Evolutionary conservation across 805 yeast species (phyloP), one percentile per base, ranked within the genome.

Genomic region (Suhomyces faveliae): DNA sequence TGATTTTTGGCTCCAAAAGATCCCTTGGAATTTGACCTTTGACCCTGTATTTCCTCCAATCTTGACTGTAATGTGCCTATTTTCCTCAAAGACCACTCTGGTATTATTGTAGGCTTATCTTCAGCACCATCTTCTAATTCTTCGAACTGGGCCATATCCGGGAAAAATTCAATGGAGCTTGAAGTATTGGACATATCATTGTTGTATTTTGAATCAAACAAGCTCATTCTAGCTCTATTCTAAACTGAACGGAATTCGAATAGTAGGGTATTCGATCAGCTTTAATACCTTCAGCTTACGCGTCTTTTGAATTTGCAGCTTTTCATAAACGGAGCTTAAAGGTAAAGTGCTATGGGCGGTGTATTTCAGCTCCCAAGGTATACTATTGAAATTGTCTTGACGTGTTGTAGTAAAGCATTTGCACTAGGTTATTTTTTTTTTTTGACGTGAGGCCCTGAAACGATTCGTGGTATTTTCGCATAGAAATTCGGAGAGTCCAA

Each of bases 51-150:
- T 5, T 49, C 51, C 48, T 80, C 84, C 4, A 80, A 62, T 49
- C 73, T 70, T 1, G 77, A 64, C 61, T 74, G 80, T 13, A 81
- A 60, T 0, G 76, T 62, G 3, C 83, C 84, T 20, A 80, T 74
- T 48, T 69, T 68, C 19, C 53, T 55, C 10, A 71, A 62, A 0
- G 81, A 74, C 85, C 85, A 80, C 1, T 65, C 64, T 17, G 74
- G 63, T 0, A 74, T 71, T 12, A 20, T 11, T 6, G 13, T 11
- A 13, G 35, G 35, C 5, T 37, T 29, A n/a, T 27, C 50, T 4
- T 20, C 27, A 6, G 39, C 49, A 2, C 48, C 54, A 10, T 49
- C 51, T 0, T 15, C 43, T 23, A 29, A 15, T n/a, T 50, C 57
- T 25, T 56, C 60, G 30, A 60, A 61, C 8, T 55, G 45, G 15